Conservation (phyloP, 345 rosid species). For the Capsella bursapastoris region DNA sequence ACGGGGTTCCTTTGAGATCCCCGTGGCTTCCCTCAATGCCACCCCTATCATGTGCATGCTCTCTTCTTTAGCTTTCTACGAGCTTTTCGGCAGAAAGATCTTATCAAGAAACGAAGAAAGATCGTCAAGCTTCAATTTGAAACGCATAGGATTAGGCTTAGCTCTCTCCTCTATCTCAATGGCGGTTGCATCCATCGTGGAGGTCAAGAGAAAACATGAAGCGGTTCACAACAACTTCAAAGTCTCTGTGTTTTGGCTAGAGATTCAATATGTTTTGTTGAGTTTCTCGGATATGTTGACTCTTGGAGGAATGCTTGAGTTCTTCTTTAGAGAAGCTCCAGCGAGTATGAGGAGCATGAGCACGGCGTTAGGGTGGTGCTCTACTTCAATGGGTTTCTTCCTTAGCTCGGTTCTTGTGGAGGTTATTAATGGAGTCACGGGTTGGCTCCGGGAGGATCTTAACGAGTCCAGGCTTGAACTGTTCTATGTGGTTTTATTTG, state of each 20-base stretch:
- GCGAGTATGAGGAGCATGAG: conserved; percentile 55
- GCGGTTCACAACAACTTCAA: conserved; percentile 26
- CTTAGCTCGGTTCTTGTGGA: conserved; percentile 56
- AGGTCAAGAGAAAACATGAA: conserved; percentile 48
- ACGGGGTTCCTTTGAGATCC: conserved; percentile 47
- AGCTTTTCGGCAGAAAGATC: conserved; percentile 20
- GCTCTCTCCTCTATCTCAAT: conserved; percentile 57
- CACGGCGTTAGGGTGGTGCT: conserved; percentile 66
- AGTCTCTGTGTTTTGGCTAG: conserved; percentile 63
- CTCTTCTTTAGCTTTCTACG: conserved; percentile 52
- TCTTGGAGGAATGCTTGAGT: conserved; percentile 69
- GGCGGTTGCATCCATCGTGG: conserved; percentile 58
- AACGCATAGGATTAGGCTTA: conserved; percentile 57
- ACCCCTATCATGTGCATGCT: conserved; percentile 56
- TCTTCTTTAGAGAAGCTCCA: conserved; percentile 64
- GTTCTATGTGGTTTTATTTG: conserved; percentile 51
- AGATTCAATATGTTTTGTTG: conserved; percentile 54
- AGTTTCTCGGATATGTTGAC: conserved; percentile 65
- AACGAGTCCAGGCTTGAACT: conserved; percentile 52
- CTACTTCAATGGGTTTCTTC: conserved; percentile 61
- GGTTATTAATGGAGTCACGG: conserved; percentile 43
- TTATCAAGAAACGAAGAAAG: conserved; percentile 2
- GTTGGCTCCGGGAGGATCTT: conserved; percentile 61
- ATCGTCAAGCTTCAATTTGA: conserved; percentile 44
- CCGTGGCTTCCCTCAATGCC: conserved; percentile 55